Base-by-base conservation (phyloP, 2,329 filamentous ascomycete genomes). In the Penicillium sp. region DNA sequence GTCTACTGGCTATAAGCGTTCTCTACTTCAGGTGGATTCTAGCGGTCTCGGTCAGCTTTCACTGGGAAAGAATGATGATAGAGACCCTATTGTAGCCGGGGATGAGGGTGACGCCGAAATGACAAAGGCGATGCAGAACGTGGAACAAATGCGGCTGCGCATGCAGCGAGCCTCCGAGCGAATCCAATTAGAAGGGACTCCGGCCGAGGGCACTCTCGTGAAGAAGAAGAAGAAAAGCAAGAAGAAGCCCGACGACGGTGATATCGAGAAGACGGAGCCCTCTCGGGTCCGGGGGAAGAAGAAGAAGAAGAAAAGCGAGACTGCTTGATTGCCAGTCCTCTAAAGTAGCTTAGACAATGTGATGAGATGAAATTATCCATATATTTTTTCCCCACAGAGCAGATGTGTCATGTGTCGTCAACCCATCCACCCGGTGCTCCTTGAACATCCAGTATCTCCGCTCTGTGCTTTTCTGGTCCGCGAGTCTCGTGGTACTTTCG, bases 71-170 rank as follows among this genome's bases (percentile, higher is more conserved):
- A 76, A 72, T 44, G 59, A 63, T 14, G 66, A 66, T 9, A 40
- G 50, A 18, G 44, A 45, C 39, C 45, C 51, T n/a, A n/a, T 36
- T 2, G 27, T 47, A 11, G 25, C 41, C 4, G 36, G 86, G 57
- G 82, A 87, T 66, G 83, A 82, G 14, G 90, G 95, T 65, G 91
- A 96, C 54, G 85, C 83, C 1, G 92, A 96, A 72, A 95, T 96
- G 90, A 85, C 84, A 40, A 85, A 84, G 64, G 94, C 92, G 8
- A 85, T 96, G 78, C 86, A 87, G 69, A 89, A 96, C 69, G 89
- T 99, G 3, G 92, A 97, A 75, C 80, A 86, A 46, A 75, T 95
- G 53, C 80, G 94, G 46, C 76, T 96, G 50, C 90, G 96, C 73
- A 96, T 97, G 91, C 76, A 79, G 57, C 67, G 77, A 50, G 73